Evolutionary conservation across 2,329 filamentous ascomycete species (phyloP).

Genomic region (Xylaria multiplex): DNA sequence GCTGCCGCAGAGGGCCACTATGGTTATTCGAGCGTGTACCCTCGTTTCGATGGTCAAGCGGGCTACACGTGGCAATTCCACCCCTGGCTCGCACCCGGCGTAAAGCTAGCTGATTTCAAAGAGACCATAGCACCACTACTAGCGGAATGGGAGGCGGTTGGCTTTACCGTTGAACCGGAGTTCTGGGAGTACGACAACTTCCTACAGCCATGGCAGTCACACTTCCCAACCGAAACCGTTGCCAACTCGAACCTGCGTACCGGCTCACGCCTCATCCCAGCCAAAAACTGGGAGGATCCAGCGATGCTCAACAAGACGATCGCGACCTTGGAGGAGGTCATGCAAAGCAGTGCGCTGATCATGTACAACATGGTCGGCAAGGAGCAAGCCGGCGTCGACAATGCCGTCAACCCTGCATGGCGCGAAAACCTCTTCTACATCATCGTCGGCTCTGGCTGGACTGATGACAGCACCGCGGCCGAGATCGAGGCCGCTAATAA

Average conservation of each 20-base stretch:
- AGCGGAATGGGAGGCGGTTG: conserved; percentile 26
- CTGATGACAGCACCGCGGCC: conserved; percentile 32
- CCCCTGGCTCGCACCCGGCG: conserved; percentile 52
- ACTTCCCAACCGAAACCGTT: conserved; percentile 55
- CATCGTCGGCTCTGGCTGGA: conserved; percentile 46
- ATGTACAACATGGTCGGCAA: conserved; percentile 45
- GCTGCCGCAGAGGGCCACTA: conserved; percentile 44
- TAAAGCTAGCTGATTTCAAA: conserved; percentile 49
- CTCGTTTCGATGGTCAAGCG: conserved; percentile 37
- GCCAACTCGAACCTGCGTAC: conserved; percentile 46
- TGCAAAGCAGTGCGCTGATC: conserved; percentile 41
- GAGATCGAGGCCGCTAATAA: conserved; percentile 44
- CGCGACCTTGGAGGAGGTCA: conserved; percentile 28
- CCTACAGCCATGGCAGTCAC: conserved; percentile 34
- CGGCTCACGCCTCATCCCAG: conserved; percentile 55
- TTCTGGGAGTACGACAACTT: conserved; percentile 48
- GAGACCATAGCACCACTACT: conserved; percentile 48
- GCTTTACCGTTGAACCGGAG: conserved; percentile 26
- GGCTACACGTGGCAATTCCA: conserved; percentile 33
- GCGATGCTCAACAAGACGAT: conserved; percentile 33
- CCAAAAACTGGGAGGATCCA: conserved; percentile 51
- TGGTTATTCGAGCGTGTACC: conserved; percentile 36
- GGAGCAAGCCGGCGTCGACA: conserved; percentile 31
- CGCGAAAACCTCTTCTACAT: conserved; percentile 51
- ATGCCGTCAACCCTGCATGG: conserved; percentile 56